Evolutionary conservation across 1,284 basidiomycete genomes (phyloP).

Genomic region (Cutaneotrichosporon mucoides): DNA sequence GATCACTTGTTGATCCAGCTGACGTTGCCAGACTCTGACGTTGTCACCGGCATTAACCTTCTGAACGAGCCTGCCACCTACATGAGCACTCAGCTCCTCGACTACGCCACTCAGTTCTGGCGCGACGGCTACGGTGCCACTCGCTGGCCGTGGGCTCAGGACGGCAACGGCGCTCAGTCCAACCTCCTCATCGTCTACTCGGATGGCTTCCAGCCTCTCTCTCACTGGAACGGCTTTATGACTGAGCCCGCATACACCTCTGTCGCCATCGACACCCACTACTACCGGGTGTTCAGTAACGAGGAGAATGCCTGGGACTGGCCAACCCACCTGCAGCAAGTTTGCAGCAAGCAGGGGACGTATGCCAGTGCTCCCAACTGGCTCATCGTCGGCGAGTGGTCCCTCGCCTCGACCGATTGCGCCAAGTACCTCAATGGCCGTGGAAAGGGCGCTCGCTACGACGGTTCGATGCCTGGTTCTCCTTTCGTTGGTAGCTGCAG

Average conservation of each 20-base stretch:
- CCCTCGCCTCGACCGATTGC: slow-evolving; percentile 57
- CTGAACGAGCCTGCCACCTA: slow-evolving; percentile 74
- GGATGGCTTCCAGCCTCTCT: slow-evolving; percentile 78
- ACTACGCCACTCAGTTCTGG: slow-evolving; percentile 65
- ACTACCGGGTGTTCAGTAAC: slow-evolving; percentile 73
- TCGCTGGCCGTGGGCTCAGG: slow-evolving; percentile 60
- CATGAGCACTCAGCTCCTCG: slow-evolving; percentile 56
- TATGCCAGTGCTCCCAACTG: slow-evolving; percentile 60
- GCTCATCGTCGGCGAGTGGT: slow-evolving; percentile 79
- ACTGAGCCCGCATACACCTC: slow-evolving; percentile 54
- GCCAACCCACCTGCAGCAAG: slow-evolving; percentile 60
- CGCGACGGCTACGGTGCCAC: slow-evolving; percentile 58
- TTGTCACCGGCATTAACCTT: slow-evolving; percentile 57
- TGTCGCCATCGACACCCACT: slow-evolving; percentile 78
- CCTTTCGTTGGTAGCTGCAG: slow-evolving; percentile 65
- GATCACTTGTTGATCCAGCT: background rate
- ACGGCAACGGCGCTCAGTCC: slow-evolving; percentile 27
- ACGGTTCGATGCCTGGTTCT: slow-evolving; percentile 68
- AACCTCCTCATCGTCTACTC: slow-evolving; percentile 60
- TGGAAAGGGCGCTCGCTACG: slow-evolving; percentile 37
- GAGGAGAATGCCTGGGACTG: slow-evolving; percentile 57
- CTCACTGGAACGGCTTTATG: slow-evolving; percentile 70
- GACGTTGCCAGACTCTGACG: slow-evolving; percentile 50
- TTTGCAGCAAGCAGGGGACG: slow-evolving; percentile 56
- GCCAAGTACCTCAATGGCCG: slow-evolving; percentile 14